Percentiles rank a stretch among this genome's conserved stretches.
Evolutionary conservation across 768 basidiomycete species (phyloP).

Genomic region (Russula foetens): DNA sequence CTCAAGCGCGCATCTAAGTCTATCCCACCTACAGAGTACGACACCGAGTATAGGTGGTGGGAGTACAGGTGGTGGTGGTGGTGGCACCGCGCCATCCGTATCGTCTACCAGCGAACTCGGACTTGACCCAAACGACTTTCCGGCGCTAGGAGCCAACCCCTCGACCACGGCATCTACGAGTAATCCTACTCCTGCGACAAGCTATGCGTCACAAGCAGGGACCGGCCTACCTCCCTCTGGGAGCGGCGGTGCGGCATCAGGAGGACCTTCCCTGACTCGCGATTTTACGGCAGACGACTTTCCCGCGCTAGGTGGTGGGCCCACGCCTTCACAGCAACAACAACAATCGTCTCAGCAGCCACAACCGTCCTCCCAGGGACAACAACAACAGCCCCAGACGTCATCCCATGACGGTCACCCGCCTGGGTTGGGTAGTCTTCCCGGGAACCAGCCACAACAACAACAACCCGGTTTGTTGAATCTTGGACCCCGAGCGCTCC

Average conservation of each 20-base stretch:
- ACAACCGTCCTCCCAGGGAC: constrained; percentile 21
- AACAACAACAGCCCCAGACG: constrained; percentile 24
- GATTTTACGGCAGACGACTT: constrained; percentile 88
- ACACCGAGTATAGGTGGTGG: constrained; percentile 27
- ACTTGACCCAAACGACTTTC: constrained; percentile 81
- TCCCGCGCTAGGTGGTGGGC: constrained; percentile 71
- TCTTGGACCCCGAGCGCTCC: constrained; percentile 32
- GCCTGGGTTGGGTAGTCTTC: constrained; percentile 71
- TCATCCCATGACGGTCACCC: constrained; percentile 41
- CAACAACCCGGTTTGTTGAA: constrained; percentile 64
- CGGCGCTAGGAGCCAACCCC: constrained; percentile 67
- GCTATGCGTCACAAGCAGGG: constrained; percentile 79
- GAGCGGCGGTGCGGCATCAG: constrained; percentile 25
- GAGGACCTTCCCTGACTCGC: constrained; percentile 38
- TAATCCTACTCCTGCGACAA: constrained; percentile 39
- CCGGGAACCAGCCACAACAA: constrained; percentile 43
- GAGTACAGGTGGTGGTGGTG: neutral
- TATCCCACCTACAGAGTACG: constrained; percentile 50
- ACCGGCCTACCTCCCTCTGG: constrained; percentile 46
- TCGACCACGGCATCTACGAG: constrained; percentile 32
- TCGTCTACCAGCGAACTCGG: constrained; percentile 68
- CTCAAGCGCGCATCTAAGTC: constrained; percentile 42
- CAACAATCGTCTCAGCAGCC: constrained; percentile 22
- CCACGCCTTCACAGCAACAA: constrained; percentile 36
- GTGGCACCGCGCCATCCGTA: constrained; percentile 45